phyloP scores from a whole-genome alignment of 2,329 filamentous ascomycete genomes.

The Stagonosporopsis vannaccii region DNA sequence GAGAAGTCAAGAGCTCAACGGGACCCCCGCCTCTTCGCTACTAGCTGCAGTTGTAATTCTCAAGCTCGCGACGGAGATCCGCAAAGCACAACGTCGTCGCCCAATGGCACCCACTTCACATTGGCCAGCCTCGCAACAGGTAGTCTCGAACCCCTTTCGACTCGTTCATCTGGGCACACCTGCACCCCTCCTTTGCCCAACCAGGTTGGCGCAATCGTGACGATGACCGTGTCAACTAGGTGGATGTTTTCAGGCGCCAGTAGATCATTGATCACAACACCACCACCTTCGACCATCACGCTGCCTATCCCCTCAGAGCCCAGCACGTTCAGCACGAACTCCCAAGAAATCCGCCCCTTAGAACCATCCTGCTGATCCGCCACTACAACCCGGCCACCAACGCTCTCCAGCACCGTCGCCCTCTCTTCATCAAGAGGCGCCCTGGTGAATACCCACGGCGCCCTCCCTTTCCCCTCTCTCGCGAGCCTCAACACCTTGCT shows the following conservation, averaged over 20 bases:
- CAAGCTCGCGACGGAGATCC: slow-evolving; percentile 59
- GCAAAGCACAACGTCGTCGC: slow-evolving; percentile 83
- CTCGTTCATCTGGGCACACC: slow-evolving; percentile 72
- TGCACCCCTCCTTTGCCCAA: slow-evolving; percentile 83
- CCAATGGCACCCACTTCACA: slow-evolving; percentile 78
- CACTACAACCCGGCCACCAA: slow-evolving; percentile 38
- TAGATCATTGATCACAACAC: slow-evolving; percentile 79
- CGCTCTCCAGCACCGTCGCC: slow-evolving; percentile 43
- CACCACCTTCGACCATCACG: slow-evolving; percentile 93
- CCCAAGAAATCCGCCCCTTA: slow-evolving; percentile 59
- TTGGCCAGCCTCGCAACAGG: slow-evolving; percentile 71
- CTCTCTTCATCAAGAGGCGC: slow-evolving; percentile 20
- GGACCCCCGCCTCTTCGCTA: slow-evolving; percentile 16
- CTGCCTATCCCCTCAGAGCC: slow-evolving; percentile 69
- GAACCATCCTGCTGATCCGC: background rate
- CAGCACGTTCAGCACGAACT: slow-evolving; percentile 66
- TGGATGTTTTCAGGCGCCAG: slow-evolving; percentile 67
- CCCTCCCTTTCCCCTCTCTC: slow-evolving; percentile 69
- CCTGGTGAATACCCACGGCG: slow-evolving; percentile 71
- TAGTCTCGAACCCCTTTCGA: slow-evolving; percentile 56
- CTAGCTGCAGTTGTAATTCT: slow-evolving; percentile 6
- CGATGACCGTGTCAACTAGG: slow-evolving; percentile 79
- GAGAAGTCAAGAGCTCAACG: background rate
- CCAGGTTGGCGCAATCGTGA: slow-evolving; percentile 90
- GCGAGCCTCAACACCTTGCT: slow-evolving; percentile 73